These are phyloP conservation scores for Fusarium sp. DNA, from an alignment of 2,329 filamentous ascomycete species.

Conservation along the genomic window DNA sequence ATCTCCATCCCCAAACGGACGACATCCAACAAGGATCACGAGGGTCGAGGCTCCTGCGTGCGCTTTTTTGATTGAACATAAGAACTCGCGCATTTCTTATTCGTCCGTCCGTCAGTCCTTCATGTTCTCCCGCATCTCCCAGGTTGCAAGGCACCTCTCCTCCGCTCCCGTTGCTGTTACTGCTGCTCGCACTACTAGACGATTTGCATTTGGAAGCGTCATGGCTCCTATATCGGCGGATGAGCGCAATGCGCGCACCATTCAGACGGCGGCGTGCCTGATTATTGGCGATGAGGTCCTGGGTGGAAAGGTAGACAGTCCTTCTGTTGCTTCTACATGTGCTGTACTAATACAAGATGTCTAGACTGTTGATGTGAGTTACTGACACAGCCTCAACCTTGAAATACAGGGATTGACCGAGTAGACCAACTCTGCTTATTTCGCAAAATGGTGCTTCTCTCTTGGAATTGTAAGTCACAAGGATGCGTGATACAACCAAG, in stretches of 20 bases:
- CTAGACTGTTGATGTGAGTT: constrained; percentile 56
- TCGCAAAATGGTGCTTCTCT: constrained; percentile 74
- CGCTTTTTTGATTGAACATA: constrained; percentile 4
- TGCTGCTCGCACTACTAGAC: constrained; percentile 51
- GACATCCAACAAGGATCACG: constrained; percentile 21
- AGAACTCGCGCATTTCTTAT: constrained; percentile 1
- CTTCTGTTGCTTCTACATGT: background rate
- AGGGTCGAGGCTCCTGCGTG: constrained; percentile 3
- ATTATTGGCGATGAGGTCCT: constrained; percentile 98
- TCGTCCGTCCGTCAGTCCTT: constrained; percentile 5
- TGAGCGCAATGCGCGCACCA: constrained; percentile 72
- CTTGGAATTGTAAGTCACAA: constrained; percentile 65
- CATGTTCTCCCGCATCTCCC: constrained; percentile 84
- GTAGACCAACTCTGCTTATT: constrained; percentile 72
- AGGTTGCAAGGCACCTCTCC: constrained; percentile 77
- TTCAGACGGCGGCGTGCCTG: constrained; percentile 90
- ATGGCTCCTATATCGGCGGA: constrained; percentile 55
- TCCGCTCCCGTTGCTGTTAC: constrained; percentile 37
- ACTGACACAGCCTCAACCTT: background rate
- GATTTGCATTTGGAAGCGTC: constrained; percentile 53
- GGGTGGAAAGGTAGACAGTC: constrained; percentile 80
- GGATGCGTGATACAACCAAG: background rate
- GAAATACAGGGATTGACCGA: background rate
- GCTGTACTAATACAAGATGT: constrained; percentile 6
- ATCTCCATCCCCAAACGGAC: constrained; percentile 3